phyloP scores from a whole-genome alignment of 768 basidiomycete genomes.

The Tephrocybe sp. region DNA sequence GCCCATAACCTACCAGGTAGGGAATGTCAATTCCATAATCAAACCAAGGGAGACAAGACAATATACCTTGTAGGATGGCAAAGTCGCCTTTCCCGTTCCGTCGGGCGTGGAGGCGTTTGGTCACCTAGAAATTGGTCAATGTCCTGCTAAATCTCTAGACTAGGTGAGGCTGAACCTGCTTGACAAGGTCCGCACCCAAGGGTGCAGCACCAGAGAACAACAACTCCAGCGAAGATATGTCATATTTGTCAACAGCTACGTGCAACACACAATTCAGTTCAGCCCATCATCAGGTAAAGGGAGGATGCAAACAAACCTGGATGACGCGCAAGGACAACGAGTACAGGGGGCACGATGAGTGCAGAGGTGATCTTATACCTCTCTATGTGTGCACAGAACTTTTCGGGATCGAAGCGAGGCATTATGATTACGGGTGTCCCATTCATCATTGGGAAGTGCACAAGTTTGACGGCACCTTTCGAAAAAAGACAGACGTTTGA shows the following conservation, averaged over 20 bases:
- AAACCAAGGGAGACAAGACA: not conserved
- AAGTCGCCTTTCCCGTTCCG: constrained; percentile 41
- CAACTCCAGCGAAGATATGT: constrained; percentile 57
- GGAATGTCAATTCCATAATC: not conserved
- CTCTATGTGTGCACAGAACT: constrained; percentile 66
- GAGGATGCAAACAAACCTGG: constrained; percentile 49
- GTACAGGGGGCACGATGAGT: constrained; percentile 80
- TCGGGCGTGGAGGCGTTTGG: constrained; percentile 32
- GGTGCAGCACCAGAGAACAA: constrained; percentile 83
- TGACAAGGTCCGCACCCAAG: constrained; percentile 61
- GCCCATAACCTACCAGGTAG: constrained; percentile 56
- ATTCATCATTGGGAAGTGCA: constrained; percentile 53
- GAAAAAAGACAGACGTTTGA: not conserved
- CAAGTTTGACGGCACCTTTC: constrained; percentile 59
- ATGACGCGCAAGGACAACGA: constrained; percentile 72
- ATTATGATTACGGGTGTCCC: constrained; percentile 59
- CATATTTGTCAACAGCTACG: constrained; percentile 62
- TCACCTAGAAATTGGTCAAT: constrained; percentile 31
- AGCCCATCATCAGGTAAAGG: no score
- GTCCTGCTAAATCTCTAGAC: no score
- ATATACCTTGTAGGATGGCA: constrained; percentile 52
- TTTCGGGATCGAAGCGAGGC: constrained; percentile 67
- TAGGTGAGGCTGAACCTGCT: no score
- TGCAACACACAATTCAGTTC: no score
- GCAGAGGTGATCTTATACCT: constrained; percentile 59